Conservation (phyloP, 2,329 filamentous ascomycete genomes). For the Diplocarpon rosae region DNA sequence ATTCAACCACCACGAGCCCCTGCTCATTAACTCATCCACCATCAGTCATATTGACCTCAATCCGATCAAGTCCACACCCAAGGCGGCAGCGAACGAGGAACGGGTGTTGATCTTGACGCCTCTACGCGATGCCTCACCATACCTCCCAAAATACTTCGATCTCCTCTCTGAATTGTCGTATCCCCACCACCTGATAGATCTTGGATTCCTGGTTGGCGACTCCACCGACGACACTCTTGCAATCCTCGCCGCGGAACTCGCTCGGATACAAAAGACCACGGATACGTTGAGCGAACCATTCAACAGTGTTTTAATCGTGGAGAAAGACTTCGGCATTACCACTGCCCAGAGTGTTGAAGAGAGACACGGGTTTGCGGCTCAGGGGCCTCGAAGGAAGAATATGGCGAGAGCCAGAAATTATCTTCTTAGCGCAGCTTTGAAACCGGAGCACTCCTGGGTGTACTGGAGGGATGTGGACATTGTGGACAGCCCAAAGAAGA, state of each 20-base stretch:
- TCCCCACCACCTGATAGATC: conserved; percentile 87
- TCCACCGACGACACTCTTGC: conserved; percentile 84
- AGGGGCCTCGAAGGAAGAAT: conserved; percentile 79
- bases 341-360: conserved; percentile 66
- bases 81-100: conserved; percentile 72
- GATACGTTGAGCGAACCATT: conserved; percentile 66
- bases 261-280: conserved; percentile 72
- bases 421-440: conserved; percentile 70
- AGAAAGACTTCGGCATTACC: conserved; percentile 71
- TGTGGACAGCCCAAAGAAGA: conserved; percentile 73
- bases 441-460: conserved; percentile 94
- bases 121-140: conserved; percentile 74
- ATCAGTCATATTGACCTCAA: conserved; percentile 82
- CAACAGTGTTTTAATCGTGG: conserved; percentile 69
- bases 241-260: conserved; percentile 72
- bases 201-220: conserved; percentile 90
- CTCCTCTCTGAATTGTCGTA: conserved; percentile 83
- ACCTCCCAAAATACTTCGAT: conserved; percentile 86
- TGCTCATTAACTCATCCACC: conserved; percentile 70
- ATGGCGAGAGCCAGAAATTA: conserved; percentile 92
- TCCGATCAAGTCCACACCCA: conserved; percentile 65
- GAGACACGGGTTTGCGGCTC: conserved; percentile 75
- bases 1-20: conserved; percentile 87
- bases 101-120: conserved; percentile 86
- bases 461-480: conserved; percentile 99